These are phyloP conservation scores for Cordyceps cateniannulata DNA, from an alignment of 2,329 filamentous ascomycete species.

Conservation along the genomic window DNA sequence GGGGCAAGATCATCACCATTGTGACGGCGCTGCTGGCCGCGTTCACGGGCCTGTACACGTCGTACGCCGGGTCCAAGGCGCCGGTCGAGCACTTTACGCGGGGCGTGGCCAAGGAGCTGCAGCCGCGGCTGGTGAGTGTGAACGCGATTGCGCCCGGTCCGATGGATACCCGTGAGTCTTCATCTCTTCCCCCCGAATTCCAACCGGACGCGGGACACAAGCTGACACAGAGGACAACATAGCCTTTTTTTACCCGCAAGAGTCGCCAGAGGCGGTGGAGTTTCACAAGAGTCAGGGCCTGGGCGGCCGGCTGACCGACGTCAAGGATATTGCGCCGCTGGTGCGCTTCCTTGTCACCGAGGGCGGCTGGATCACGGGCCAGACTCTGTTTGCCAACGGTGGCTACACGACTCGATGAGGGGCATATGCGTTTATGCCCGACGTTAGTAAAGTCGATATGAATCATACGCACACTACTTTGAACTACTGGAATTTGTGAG, in stretches of 20 bases:
- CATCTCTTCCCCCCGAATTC: not conserved
- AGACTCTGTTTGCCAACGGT: constrained; percentile 43
- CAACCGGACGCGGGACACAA: not conserved
- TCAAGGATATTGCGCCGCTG: constrained; percentile 39
- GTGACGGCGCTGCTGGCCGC: constrained; percentile 38
- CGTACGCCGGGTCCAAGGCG: constrained; percentile 37
- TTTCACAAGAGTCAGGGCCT: constrained; percentile 39
- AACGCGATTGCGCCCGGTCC: constrained; percentile 31
- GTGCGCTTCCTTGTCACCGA: constrained; percentile 37
- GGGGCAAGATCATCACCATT: constrained; percentile 41
- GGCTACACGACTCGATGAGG: constrained; percentile 37
- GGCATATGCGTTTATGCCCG: not conserved
- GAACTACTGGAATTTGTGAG: not conserved
- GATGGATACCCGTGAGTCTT: constrained; percentile 33
- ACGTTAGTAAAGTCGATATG: not conserved
- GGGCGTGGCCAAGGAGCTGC: constrained; percentile 28
- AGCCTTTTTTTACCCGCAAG: constrained; percentile 40
- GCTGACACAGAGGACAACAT: too few species aligned
- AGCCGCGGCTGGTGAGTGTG: constrained; percentile 26
- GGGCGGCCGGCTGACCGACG: constrained; percentile 33
- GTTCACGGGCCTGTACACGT: constrained; percentile 39
- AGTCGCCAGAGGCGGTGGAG: constrained; percentile 34
- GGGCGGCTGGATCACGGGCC: constrained; percentile 38
- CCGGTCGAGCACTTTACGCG: constrained; percentile 34
- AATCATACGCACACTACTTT: not conserved